A percentile compares a stretch with the other conserved stretches of the same genome.
phyloP scores from a whole-genome alignment of 2,329 filamentous ascomycete species.

The Bertia moriformis region DNA sequence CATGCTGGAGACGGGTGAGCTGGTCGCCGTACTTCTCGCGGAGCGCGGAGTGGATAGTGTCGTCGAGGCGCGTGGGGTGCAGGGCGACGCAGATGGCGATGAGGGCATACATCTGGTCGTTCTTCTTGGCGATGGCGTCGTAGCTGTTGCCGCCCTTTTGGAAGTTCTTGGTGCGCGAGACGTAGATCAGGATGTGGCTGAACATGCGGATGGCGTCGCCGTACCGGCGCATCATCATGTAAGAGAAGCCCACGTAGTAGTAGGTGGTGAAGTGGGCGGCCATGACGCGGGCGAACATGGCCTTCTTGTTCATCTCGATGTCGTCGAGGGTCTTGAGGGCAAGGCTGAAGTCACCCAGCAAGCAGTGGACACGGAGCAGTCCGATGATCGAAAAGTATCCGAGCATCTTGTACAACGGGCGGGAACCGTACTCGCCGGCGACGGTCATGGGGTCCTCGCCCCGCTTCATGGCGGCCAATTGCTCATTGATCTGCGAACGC shows the following conservation, averaged over 20 bases:
- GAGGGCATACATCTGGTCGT: slow-evolving; percentile 98
- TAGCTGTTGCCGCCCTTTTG: slow-evolving; percentile 90
- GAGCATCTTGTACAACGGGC: slow-evolving; percentile 92
- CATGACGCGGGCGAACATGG: slow-evolving; percentile 99
- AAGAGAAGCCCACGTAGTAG: slow-evolving; percentile 99
- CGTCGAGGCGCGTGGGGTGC: slow-evolving; percentile 89
- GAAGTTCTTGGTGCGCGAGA: slow-evolving; percentile 99
- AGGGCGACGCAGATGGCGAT: slow-evolving; percentile 98
- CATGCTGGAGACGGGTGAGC: slow-evolving; percentile 88
- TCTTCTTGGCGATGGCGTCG: slow-evolving; percentile 99
- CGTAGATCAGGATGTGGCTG: slow-evolving; percentile 98
- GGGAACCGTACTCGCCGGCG: slow-evolving; percentile 86
- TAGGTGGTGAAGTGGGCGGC: slow-evolving; percentile 98
- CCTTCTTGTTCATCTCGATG: slow-evolving; percentile 99
- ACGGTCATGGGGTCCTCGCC: slow-evolving; percentile 79
- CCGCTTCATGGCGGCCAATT: slow-evolving; percentile 85
- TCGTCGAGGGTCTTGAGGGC: slow-evolving; percentile 97
- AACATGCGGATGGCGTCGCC: slow-evolving; percentile 99
- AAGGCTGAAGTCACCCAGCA: slow-evolving; percentile 93
- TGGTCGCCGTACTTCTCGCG: slow-evolving; percentile 99
- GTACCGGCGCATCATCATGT: slow-evolving; percentile 99
- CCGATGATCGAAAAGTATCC: slow-evolving; percentile 99
- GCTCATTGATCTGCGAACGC: slow-evolving; percentile 93
- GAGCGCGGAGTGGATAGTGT: slow-evolving; percentile 95
- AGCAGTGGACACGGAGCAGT: slow-evolving; percentile 83